phyloP scores from a whole-genome alignment of 1,139 yeast species.

The Magnusiomyces starmeri region DNA sequence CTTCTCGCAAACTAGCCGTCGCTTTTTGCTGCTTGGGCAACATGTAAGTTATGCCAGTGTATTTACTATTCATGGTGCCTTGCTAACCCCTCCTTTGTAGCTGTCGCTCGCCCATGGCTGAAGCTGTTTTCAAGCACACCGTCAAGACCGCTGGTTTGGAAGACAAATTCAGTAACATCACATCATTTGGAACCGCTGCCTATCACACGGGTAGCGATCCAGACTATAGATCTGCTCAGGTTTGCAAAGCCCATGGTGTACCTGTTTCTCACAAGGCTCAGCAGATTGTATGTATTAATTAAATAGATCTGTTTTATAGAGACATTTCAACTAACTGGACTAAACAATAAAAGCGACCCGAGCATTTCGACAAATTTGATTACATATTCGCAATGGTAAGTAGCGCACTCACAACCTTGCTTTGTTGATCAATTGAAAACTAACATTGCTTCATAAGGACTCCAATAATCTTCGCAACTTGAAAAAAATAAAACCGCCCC shows the following conservation, averaged over 20 bases:
- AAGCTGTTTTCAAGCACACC: constrained; percentile 70
- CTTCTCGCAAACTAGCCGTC: constrained; percentile 1
- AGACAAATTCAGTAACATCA: constrained; percentile 46
- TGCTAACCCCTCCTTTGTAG: no score
- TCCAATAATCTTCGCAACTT: constrained; percentile 56
- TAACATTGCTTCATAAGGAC: no score
- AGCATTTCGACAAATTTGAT: constrained; percentile 66
- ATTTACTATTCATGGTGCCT: no score
- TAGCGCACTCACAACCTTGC: no score
- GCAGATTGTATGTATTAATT: constrained; percentile 41
- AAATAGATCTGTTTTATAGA: background rate
- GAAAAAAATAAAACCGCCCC: constrained; percentile 51
- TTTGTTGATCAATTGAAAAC: no score
- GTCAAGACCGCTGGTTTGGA: constrained; percentile 46
- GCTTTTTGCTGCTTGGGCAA: constrained; percentile 4
- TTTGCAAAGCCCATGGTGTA: constrained; percentile 66
- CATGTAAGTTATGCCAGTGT: background rate
- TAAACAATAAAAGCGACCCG: constrained; percentile 22
- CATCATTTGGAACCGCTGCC: constrained; percentile 84
- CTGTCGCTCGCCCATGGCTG: constrained; percentile 98
- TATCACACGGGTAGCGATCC: constrained; percentile 81
- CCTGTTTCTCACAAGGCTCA: constrained; percentile 73
- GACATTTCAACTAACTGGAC: background rate
- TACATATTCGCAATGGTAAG: constrained; percentile 80
- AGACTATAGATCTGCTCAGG: constrained; percentile 62